phyloP scores from a whole-genome alignment of 2,329 filamentous ascomycete species.

The Decorospora gaudefroyi region DNA sequence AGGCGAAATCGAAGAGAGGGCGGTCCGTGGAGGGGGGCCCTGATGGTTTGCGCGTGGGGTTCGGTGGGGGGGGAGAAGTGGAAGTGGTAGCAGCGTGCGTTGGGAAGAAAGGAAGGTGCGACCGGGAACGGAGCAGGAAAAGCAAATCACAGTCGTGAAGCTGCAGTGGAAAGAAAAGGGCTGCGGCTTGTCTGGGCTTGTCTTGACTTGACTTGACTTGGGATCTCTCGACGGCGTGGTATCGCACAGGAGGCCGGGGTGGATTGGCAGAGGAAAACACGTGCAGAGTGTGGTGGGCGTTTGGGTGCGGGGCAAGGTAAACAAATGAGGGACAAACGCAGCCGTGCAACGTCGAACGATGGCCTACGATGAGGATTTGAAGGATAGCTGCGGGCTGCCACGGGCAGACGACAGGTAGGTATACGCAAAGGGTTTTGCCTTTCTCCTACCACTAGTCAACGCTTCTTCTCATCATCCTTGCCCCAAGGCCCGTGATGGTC shows the following conservation, averaged over 20 bases:
- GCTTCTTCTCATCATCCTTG: constrained; percentile 13
- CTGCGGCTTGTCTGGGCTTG: constrained; percentile 8
- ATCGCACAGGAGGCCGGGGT: constrained; percentile 15
- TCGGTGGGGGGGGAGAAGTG: constrained; percentile 21
- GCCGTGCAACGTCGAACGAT: constrained; percentile 13
- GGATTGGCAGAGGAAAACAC: constrained; percentile 19
- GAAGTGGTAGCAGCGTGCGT: constrained; percentile 18
- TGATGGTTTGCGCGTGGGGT: constrained; percentile 24
- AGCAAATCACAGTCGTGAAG: constrained; percentile 11
- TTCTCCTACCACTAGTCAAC: constrained; percentile 24
- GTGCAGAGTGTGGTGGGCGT: constrained; percentile 24
- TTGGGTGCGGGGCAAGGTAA: constrained; percentile 14
- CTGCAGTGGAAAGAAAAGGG: constrained; percentile 11
- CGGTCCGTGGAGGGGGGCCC: constrained; percentile 20
- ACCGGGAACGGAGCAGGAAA: constrained; percentile 13
- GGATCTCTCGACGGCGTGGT: constrained; percentile 10
- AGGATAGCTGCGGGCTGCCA: constrained; percentile 15
- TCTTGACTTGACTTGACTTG: too few relatives aligned
- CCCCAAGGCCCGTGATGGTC: constrained; percentile 13
- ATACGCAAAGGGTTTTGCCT: constrained; percentile 34
- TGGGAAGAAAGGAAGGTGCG: constrained; percentile 19
- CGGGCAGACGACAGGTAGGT: constrained; percentile 20
- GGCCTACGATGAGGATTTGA: constrained; percentile 16
- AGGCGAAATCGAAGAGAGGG: constrained; percentile 8
- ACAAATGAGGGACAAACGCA: constrained; percentile 30